These are phyloP conservation scores for Aechmea fasciata DNA, from an alignment of 176 grass and related monocot species.

Conservation along the genomic window DNA sequence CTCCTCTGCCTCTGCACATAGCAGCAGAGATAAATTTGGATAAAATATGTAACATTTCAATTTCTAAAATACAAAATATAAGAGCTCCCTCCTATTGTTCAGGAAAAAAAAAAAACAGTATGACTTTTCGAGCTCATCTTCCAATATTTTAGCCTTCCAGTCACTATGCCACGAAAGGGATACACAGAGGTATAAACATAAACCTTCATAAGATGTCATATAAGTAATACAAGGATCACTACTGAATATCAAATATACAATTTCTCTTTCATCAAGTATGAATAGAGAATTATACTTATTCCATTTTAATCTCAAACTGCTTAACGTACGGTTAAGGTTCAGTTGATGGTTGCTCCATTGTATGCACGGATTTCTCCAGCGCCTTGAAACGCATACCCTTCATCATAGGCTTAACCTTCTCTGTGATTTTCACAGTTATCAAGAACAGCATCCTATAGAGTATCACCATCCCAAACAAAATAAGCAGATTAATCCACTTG, in stretches of 20 bases:
- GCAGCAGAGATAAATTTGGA: no score
- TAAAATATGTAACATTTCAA: no score
- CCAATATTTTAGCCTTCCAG: no score
- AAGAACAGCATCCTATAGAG: slow-evolving; percentile 64
- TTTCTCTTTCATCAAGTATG: not conserved
- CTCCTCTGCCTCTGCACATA: no score
- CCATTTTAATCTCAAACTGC: not conserved
- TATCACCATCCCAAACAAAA: slow-evolving; percentile 59
- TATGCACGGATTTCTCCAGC: slow-evolving; percentile 14
- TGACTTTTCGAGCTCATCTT: no score
- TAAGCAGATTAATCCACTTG: slow-evolving; percentile 72
- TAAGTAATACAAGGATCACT: not conserved
- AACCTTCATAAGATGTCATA: no score
- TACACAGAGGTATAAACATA: no score
- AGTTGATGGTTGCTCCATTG: not conserved
- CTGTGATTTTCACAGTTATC: slow-evolving; percentile 45
- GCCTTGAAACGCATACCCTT: slow-evolving; percentile 35
- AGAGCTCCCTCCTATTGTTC: no score
- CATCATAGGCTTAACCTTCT: slow-evolving; percentile 63
- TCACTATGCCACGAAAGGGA: no score
- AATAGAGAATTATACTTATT: not conserved
- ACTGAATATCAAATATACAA: not conserved
- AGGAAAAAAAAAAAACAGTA: no score
- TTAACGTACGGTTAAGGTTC: not conserved
- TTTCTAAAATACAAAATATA: no score